Evolutionary conservation across 495 filamentous ascomycete genomes (phyloP).

Genomic region (Hypoxylon fragiforme): DNA sequence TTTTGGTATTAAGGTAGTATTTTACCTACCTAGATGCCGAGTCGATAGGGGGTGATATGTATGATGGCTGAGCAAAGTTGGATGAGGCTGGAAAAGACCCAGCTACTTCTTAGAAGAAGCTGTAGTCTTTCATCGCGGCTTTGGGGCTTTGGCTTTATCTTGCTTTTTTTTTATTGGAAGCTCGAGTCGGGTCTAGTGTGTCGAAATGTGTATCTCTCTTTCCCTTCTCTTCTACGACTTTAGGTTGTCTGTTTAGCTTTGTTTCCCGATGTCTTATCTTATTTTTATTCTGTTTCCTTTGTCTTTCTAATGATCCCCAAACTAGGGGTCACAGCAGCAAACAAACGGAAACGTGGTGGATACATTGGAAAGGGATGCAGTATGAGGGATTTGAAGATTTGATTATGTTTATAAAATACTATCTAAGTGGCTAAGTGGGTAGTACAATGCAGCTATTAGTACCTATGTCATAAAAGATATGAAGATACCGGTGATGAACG

Average conservation of each 20-base stretch:
- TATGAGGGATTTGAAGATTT: no score
- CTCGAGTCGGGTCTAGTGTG: no score
- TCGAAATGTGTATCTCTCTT: background rate
- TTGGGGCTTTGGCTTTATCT: constrained; percentile 1
- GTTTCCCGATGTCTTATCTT: no score
- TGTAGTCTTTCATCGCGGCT: constrained; percentile 5
- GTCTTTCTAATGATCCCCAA: no score
- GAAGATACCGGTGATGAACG: background rate
- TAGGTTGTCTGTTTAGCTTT: no score
- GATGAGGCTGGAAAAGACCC: background rate
- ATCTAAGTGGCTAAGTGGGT: no score
- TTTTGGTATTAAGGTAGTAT: constrained; percentile 14
- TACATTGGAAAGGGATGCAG: background rate
- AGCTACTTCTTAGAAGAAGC: constrained; percentile 8
- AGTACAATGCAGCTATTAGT: background rate
- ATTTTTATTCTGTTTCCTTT: no score
- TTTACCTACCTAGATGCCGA: background rate
- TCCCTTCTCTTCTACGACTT: constrained; percentile 1
- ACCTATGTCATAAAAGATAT: background rate
- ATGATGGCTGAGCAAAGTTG: constrained; percentile 4
- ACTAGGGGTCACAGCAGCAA: background rate
- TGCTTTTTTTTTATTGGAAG: no score
- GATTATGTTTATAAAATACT: no score
- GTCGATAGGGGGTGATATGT: constrained; percentile 7
- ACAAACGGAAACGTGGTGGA: background rate